These are phyloP conservation scores for Sicyos edulis DNA, from an alignment of 306 rosid genomes.

Conservation along the genomic window DNA sequence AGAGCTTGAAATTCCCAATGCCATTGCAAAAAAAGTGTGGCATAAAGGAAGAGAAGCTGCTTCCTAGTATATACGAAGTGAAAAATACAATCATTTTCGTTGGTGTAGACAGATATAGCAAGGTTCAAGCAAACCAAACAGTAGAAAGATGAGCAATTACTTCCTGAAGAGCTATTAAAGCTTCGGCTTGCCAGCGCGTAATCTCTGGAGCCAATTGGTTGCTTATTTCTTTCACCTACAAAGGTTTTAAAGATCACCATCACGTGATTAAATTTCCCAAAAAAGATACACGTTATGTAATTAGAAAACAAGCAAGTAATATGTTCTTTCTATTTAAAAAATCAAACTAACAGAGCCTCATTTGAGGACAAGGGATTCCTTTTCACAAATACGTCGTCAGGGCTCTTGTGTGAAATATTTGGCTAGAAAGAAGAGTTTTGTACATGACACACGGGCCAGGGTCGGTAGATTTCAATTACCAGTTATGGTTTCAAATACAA, in stretches of 20 bases:
- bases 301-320: background rate
- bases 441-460: background rate
- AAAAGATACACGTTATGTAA: background rate
- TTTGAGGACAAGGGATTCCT: background rate
- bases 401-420: background rate
- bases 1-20: background rate
- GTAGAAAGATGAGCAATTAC: slow-evolving; percentile 34
- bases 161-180: slow-evolving; percentile 69
- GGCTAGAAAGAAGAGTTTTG: background rate
- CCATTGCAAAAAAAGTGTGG: background rate
- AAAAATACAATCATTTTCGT: background rate
- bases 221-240: slow-evolving; percentile 57
- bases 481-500: background rate
- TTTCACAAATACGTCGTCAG: background rate
- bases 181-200: slow-evolving; percentile 71
- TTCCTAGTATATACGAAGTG: background rate
- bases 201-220: slow-evolving; percentile 29
- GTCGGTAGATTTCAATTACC: background rate
- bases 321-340: slow-evolving; percentile 5
- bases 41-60: background rate
- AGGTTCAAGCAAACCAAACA: slow-evolving; percentile 16
- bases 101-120: background rate
- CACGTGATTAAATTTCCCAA: background rate
- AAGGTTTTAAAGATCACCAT: background rate
- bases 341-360: background rate